Evolutionary conservation across 2,329 filamentous ascomycete genomes (phyloP).

Genomic region (Verticillium tricorpus): DNA sequence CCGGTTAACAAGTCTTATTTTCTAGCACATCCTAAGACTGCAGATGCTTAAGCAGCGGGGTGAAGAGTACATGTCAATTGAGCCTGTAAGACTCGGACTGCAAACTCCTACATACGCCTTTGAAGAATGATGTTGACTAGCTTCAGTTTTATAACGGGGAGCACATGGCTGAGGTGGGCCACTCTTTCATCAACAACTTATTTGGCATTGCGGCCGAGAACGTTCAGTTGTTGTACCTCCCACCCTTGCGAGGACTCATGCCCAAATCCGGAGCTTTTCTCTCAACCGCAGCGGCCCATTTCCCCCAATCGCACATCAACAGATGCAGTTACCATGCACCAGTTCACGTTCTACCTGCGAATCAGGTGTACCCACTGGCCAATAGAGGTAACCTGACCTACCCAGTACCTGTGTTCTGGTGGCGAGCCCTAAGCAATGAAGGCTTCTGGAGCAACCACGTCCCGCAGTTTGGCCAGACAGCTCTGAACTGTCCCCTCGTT

Average conservation of each 20-base stretch:
- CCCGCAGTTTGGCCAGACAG: neutral
- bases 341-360: neutral
- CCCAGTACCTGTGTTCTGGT: neutral
- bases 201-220: neutral
- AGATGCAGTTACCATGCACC: neutral
- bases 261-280: neutral
- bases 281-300: neutral
- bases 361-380: neutral
- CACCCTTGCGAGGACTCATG: neutral
- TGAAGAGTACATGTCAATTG: too few species aligned
- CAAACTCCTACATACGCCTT: too few species aligned
- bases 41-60: neutral
- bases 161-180: neutral
- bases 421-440: neutral
- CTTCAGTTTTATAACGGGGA: neutral
- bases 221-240: neutral
- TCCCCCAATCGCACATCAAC: neutral
- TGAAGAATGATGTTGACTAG: neutral
- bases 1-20: neutral
- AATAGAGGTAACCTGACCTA: neutral
- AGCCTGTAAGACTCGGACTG: too few species aligned
- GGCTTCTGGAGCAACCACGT: neutral
- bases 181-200: neutral
- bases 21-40: neutral
- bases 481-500: neutral